phyloP scores from a whole-genome alignment of 371 early-diverging fungal species.

The Mucor saturninus region DNA sequence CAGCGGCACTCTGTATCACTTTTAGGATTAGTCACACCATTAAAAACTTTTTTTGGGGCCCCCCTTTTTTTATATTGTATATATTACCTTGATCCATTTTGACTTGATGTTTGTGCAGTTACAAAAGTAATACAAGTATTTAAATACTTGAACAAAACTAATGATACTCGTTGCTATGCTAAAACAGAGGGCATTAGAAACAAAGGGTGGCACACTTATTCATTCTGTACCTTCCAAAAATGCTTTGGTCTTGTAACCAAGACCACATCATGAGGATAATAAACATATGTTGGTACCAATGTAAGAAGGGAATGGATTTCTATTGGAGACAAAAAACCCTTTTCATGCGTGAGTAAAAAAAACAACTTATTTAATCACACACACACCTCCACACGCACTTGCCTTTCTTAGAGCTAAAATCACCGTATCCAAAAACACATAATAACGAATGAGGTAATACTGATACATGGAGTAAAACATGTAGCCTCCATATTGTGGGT shows the following conservation, averaged over 20 bases:
- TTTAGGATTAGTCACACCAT: background rate
- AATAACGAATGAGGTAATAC: constrained; percentile 26
- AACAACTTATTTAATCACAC: no score
- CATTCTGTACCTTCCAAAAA: constrained; percentile 27
- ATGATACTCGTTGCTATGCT: constrained; percentile 28
- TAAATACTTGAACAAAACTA: constrained; percentile 26
- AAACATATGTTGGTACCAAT: constrained; percentile 35
- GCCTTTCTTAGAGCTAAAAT: constrained; percentile 30
- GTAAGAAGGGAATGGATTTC: constrained; percentile 32
- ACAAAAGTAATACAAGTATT: constrained; percentile 27
- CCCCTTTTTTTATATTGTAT: background rate
- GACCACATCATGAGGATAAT: constrained; percentile 27
- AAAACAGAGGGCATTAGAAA: background rate
- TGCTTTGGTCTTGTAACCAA: constrained; percentile 34
- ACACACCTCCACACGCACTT: no score
- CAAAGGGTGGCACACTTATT: background rate
- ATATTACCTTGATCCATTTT: constrained; percentile 15
- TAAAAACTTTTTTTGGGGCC: background rate
- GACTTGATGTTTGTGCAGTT: constrained; percentile 1
- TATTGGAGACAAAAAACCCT: background rate
- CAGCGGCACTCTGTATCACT: constrained; percentile 1
- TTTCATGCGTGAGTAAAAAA: background rate
- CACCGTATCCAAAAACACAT: constrained; percentile 26
- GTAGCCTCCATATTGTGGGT: constrained; percentile 5
- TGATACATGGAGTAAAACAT: constrained; percentile 30